Conservation (phyloP, 2,329 filamentous ascomycete genomes). For the Fusarium anguioides region DNA sequence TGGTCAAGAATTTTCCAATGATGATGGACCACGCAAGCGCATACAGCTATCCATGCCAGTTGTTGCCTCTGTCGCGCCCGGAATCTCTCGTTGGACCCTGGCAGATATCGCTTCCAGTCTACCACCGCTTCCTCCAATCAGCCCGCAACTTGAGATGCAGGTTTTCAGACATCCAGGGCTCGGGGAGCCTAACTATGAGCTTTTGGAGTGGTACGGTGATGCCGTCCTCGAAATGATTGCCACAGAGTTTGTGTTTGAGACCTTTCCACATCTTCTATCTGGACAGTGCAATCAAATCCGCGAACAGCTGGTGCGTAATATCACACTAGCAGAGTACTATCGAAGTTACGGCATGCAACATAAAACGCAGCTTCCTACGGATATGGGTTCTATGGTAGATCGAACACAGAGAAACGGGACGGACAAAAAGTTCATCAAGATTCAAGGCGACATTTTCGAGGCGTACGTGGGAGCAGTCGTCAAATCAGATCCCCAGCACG, state of each 20-base stretch:
- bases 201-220: slow-evolving; percentile 89
- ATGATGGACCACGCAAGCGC: slow-evolving; percentile 32
- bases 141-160: slow-evolving; percentile 68
- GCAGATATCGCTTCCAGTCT: slow-evolving; percentile 59
- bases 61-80: slow-evolving; percentile 19
- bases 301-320: slow-evolving; percentile 83
- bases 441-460: slow-evolving; percentile 89
- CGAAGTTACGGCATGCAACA: slow-evolving; percentile 76
- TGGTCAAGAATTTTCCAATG: not conserved
- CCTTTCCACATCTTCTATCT: slow-evolving; percentile 71
- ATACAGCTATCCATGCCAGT: slow-evolving; percentile 10
- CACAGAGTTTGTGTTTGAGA: slow-evolving; percentile 78
- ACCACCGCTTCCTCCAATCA: slow-evolving; percentile 72
- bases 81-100: slow-evolving; percentile 56
- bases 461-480: slow-evolving; percentile 87
- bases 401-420: slow-evolving; percentile 48
- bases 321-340: slow-evolving; percentile 77
- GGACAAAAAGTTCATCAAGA: slow-evolving; percentile 72
- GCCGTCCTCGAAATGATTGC: slow-evolving; percentile 84
- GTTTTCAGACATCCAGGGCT: slow-evolving; percentile 75
- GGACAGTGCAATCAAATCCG: slow-evolving; percentile 81
- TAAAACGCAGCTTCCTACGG: slow-evolving; percentile 66
- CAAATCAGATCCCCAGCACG: slow-evolving; percentile 71
- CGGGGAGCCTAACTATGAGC: slow-evolving; percentile 71
- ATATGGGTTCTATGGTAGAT: slow-evolving; percentile 49